Conservation (phyloP, 2,329 filamentous ascomycete genomes). For the Calonectria naviculata region DNA sequence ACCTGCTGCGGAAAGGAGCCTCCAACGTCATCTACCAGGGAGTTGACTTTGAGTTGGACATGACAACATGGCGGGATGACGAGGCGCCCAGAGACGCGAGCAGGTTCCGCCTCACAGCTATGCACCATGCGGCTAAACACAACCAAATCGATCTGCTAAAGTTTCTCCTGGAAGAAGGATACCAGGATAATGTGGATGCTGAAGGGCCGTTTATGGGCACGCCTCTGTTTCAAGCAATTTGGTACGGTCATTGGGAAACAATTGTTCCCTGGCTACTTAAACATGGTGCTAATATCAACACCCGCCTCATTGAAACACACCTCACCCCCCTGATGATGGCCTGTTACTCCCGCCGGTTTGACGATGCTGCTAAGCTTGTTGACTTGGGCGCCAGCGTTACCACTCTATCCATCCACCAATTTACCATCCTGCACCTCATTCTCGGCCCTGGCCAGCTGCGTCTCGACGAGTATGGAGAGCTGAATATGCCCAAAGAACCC, state of each 20-base stretch:
- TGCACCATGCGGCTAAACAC: slow-evolving; percentile 39
- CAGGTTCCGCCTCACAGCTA: slow-evolving; percentile 36
- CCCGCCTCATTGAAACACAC: slow-evolving; percentile 39
- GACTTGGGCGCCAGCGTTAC: slow-evolving; percentile 39
- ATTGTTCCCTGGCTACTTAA: slow-evolving; percentile 39
- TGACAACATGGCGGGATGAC: slow-evolving; percentile 34
- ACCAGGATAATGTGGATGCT: slow-evolving; percentile 32
- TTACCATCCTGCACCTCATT: slow-evolving; percentile 42
- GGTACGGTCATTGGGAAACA: slow-evolving; percentile 40
- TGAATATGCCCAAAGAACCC: slow-evolving; percentile 10
- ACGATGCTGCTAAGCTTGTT: slow-evolving; percentile 39
- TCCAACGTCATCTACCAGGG: slow-evolving; percentile 39
- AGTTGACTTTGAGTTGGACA: slow-evolving; percentile 37
- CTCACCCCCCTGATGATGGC: slow-evolving; percentile 42
- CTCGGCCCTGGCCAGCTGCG: slow-evolving; percentile 37
- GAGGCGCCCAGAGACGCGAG: slow-evolving; percentile 30
- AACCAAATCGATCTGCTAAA: slow-evolving; percentile 32
- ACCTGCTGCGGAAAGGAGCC: slow-evolving; percentile 35
- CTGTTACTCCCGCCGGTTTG: slow-evolving; percentile 40
- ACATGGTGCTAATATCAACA: slow-evolving; percentile 39
- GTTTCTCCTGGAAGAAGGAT: slow-evolving; percentile 30
- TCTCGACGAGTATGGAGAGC: slow-evolving; percentile 34
- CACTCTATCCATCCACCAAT: slow-evolving; percentile 36
- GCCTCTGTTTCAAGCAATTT: slow-evolving; percentile 40
- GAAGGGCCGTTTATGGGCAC: slow-evolving; percentile 42